phyloP scores from a whole-genome alignment of 352 stramenopile genomes.

The Phytophthora aleatoria region DNA sequence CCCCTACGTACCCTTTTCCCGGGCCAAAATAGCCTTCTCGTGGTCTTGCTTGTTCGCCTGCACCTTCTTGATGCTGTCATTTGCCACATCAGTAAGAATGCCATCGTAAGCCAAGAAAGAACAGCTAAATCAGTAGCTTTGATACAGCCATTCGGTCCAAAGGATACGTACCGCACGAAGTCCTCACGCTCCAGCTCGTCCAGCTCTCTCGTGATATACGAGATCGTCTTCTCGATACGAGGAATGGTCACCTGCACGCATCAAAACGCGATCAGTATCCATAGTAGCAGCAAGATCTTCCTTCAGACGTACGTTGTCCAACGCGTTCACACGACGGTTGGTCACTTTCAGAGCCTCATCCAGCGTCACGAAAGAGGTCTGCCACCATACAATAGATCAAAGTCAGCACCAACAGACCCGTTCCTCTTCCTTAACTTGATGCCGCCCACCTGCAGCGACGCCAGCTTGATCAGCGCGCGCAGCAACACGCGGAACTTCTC shows the following conservation, averaged over 20 bases:
- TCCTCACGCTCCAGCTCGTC: slow-evolving; percentile 99
- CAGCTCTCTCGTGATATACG: slow-evolving; percentile 98
- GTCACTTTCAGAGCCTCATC: slow-evolving; percentile 99
- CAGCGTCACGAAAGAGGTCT: slow-evolving; percentile 99
- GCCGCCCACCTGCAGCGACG: slow-evolving; percentile 71
- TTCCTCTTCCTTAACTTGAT: not conserved
- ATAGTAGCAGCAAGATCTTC: not conserved
- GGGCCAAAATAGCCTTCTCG: slow-evolving; percentile 68
- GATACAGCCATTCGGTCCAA: not conserved
- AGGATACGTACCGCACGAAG: slow-evolving; percentile 71
- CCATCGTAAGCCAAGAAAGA: not conserved
- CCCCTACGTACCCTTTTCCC: slow-evolving; percentile 50
- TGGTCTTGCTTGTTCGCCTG: slow-evolving; percentile 96
- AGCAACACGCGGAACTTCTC: slow-evolving; percentile 89
- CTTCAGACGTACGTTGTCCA: slow-evolving; percentile 93
- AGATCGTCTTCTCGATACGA: slow-evolving; percentile 96
- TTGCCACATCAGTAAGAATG: not conserved
- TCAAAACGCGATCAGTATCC: not conserved
- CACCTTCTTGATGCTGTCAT: slow-evolving; percentile 96
- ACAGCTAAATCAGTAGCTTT: too few species aligned
- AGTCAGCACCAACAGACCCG: slow-evolving; percentile 12
- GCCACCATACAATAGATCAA: slow-evolving; percentile 45
- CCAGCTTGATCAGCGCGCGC: slow-evolving; percentile 87
- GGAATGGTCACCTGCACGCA: slow-evolving; percentile 95
- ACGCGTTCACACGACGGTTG: slow-evolving; percentile 98